A percentile compares a stretch with the other conserved stretches of the same genome.
Evolutionary conservation across 768 basidiomycete genomes (phyloP).

Genomic region (Termitomyces sp.): DNA sequence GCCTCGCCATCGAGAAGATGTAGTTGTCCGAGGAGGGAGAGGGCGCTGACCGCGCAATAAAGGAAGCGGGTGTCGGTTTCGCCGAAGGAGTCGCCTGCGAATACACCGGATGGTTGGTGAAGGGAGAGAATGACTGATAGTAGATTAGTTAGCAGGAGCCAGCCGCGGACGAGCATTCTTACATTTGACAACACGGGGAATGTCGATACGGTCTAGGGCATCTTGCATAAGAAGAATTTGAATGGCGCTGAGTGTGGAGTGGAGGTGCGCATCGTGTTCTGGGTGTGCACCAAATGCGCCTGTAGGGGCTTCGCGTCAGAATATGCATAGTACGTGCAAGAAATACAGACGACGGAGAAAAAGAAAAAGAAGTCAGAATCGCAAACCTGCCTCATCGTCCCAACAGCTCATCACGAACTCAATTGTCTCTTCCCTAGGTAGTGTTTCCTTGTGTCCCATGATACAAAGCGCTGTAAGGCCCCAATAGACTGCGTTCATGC

Average conservation of each 20-base stretch:
- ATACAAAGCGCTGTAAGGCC: conserved; percentile 83
- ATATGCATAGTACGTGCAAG: background rate
- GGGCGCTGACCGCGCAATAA: conserved; percentile 79
- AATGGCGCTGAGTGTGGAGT: conserved; percentile 84
- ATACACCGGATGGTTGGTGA: conserved; percentile 82
- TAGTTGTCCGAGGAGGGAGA: conserved; percentile 77
- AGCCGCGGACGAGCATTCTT: conserved; percentile 13
- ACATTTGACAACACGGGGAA: conserved; percentile 73
- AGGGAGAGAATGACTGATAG: conserved; percentile 72
- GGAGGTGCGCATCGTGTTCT: conserved; percentile 86
- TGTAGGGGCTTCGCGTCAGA: conserved; percentile 23
- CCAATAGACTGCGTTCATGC: conserved; percentile 97
- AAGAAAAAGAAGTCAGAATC: conserved; percentile 4
- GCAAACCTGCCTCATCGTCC: conserved; percentile 79
- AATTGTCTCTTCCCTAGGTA: conserved; percentile 81
- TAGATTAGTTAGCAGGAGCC: background rate
- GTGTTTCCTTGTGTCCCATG: conserved; percentile 72
- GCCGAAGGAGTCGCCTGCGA: conserved; percentile 88
- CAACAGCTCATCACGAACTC: conserved; percentile 92
- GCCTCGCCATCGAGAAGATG: conserved; percentile 61
- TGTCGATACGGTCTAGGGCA: conserved; percentile 67
- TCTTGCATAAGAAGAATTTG: conserved; percentile 88
- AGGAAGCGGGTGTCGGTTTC: conserved; percentile 90
- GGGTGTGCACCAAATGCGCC: conserved; percentile 93
- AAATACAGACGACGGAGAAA: background rate